Conservation (phyloP, 176 grass and related monocot species). For the Zoysia pacifica region DNA sequence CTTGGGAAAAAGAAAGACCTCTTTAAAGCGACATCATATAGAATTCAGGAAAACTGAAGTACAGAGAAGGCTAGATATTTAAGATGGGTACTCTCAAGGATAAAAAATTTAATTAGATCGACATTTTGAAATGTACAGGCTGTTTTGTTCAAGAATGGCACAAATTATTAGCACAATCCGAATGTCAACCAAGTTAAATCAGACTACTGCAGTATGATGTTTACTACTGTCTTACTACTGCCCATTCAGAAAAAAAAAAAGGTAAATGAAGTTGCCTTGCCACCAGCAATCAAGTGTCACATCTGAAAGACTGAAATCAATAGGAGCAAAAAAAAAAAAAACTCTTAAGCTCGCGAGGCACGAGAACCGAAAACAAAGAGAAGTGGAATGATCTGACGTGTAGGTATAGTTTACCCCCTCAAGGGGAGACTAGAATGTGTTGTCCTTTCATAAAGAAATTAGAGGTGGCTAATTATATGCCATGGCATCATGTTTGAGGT, state of each 20-base stretch:
- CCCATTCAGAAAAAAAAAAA: background rate
- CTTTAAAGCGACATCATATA: conserved; percentile 8
- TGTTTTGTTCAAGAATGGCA: background rate
- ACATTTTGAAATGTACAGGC: background rate
- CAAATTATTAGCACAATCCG: background rate
- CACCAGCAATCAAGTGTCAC: background rate
- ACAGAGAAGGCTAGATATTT: background rate
- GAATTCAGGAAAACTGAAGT: background rate
- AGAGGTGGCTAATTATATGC: background rate
- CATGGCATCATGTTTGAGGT: background rate
- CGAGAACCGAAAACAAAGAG: background rate
- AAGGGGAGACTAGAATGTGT: no score
- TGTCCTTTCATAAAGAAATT: no score
- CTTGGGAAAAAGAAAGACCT: conserved; percentile 36
- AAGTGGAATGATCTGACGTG: no score
- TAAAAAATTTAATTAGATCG: background rate
- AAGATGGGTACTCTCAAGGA: background rate
- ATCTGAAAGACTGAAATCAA: conserved; percentile 9
- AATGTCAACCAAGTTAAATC: background rate
- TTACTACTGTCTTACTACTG: background rate
- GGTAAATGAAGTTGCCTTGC: background rate
- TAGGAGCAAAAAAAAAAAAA: background rate
- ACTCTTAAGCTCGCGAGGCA: background rate
- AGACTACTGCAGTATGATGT: background rate
- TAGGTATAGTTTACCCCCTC: no score